Percentiles rank a stretch among this genome's conserved stretches.
Evolutionary conservation across 768 basidiomycete genomes (phyloP).

Genomic region (Lactarius quietus): DNA sequence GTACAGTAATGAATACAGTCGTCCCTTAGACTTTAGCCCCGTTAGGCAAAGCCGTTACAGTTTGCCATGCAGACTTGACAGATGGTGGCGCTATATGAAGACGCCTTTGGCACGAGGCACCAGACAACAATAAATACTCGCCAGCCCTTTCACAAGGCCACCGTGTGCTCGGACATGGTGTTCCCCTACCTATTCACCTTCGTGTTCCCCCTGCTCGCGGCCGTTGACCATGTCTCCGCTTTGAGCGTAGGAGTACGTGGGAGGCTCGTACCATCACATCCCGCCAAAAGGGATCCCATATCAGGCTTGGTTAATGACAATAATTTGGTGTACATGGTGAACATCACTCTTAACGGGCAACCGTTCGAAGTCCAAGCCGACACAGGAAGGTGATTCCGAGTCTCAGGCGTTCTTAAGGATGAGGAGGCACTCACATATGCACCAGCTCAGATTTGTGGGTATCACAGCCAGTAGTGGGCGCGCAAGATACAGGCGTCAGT

Average conservation of each 20-base stretch:
- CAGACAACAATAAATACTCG: neutral
- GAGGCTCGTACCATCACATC: constrained; percentile 25
- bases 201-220: neutral
- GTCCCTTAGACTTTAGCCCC: neutral
- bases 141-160: neutral
- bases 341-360: constrained; percentile 32
- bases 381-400: constrained; percentile 32
- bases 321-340: constrained; percentile 32
- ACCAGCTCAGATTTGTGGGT: constrained; percentile 35
- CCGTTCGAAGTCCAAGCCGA: constrained; percentile 32
- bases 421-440: neutral
- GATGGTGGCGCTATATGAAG: neutral
- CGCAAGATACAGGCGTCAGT: constrained; percentile 26
- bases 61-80: neutral
- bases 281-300: neutral
- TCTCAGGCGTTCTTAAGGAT: neutral
- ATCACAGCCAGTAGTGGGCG: constrained; percentile 28
- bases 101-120: neutral
- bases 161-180: neutral
- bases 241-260: constrained; percentile 20
- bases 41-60: neutral
- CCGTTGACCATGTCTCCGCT: constrained; percentile 1
- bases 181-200: neutral
- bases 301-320: constrained; percentile 17
- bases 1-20: neutral